These are phyloP conservation scores for Cylindrodendrum hubeiense DNA, from an alignment of 2,329 filamentous ascomycete species.

Conservation along the genomic window DNA sequence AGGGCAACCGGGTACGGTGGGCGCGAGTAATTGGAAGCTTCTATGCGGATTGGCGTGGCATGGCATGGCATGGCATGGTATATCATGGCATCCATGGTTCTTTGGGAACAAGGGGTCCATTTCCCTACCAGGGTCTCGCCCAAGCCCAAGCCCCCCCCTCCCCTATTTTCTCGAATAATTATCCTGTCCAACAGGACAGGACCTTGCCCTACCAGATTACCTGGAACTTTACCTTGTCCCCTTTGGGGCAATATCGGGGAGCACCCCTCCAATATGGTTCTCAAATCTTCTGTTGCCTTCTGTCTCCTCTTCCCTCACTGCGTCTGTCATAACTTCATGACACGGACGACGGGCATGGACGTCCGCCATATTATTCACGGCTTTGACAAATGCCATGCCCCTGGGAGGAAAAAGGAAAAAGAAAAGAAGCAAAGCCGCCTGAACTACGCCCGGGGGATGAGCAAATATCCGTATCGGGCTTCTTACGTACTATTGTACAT, in stretches of 20 bases:
- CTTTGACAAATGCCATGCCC: not conserved
- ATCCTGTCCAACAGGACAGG: not conserved
- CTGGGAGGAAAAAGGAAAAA: not conserved
- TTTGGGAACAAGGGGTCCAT: conserved; percentile 5
- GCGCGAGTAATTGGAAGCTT: conserved; percentile 11
- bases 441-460: not conserved
- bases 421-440: not conserved
- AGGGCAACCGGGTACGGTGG: conserved; percentile 6
- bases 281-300: not conserved
- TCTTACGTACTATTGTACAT: not conserved
- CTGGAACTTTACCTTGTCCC: not conserved
- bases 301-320: not conserved
- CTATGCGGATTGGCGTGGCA: conserved; percentile 19
- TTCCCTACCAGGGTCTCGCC: not conserved
- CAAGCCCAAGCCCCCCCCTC: not conserved
- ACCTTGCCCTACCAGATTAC: conserved; percentile 6
- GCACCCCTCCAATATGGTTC: not conserved
- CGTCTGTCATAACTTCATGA: not conserved
- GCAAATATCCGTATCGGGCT: not conserved
- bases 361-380: not conserved
- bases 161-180: conserved; percentile 2
- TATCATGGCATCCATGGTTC: conserved; percentile 19
- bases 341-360: not conserved
- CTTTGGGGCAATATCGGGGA: conserved; percentile 2
- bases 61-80: conserved; percentile 6